phyloP scores from a whole-genome alignment of 148 eudicot genomes.

The Silene uniflora region DNA sequence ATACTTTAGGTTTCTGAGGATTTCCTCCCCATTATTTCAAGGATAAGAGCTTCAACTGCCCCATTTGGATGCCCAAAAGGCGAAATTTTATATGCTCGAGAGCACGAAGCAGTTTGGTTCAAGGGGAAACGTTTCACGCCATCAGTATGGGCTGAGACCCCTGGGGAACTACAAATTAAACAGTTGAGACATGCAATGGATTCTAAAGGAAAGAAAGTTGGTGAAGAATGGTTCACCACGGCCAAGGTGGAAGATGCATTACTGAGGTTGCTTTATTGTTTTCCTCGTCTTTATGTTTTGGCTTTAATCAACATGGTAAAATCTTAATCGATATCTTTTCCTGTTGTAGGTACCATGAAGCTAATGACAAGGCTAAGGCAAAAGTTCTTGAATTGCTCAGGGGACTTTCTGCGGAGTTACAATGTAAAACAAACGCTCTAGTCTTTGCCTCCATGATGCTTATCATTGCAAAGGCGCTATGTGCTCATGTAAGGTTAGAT shows the following conservation, averaged over 20 bases:
- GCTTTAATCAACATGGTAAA: constrained; percentile 4
- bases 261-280: constrained; percentile 45
- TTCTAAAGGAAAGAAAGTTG: constrained; percentile 88
- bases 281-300: neutral
- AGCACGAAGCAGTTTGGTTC: constrained; percentile 96
- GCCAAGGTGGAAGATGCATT: constrained; percentile 83
- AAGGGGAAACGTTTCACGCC: constrained; percentile 87
- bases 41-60: constrained; percentile 73
- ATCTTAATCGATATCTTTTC: constrained; percentile 9
- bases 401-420: constrained; percentile 71
- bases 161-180: constrained; percentile 88
- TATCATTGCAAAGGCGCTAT: constrained; percentile 89
- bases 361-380: constrained; percentile 68
- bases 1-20: constrained; percentile 71
- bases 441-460: constrained; percentile 92
- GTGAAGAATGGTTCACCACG: constrained; percentile 97
- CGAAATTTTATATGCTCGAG: constrained; percentile 86
- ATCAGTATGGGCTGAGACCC: constrained; percentile 81
- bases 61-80: constrained; percentile 88
- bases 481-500: constrained; percentile 85
- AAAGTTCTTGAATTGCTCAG: constrained; percentile 78
- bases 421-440: constrained; percentile 68
- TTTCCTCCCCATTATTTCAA: constrained; percentile 76
- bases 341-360: constrained; percentile 73
- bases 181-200: constrained; percentile 77